Conservation (phyloP, 768 basidiomycete genomes). For the Polyporus arcularius region DNA sequence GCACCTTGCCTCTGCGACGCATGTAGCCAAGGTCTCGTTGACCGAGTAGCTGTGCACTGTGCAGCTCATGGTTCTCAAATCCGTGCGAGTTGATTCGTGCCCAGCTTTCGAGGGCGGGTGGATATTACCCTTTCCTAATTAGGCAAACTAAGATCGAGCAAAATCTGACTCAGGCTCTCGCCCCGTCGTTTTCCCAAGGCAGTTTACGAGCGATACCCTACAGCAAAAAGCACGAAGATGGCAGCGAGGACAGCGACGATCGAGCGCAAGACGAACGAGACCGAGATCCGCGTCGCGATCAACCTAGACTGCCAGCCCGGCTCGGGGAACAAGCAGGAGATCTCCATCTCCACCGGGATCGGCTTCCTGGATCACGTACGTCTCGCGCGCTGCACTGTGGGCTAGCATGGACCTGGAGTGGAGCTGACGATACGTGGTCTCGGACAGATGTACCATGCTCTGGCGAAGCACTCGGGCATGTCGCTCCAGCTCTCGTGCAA, state of each 20-base stretch:
- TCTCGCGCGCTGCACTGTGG: conserved; percentile 7
- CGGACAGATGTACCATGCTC: conserved; percentile 91
- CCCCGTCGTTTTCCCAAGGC: not conserved
- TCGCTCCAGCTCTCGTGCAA: conserved; percentile 88
- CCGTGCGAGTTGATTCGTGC: not conserved
- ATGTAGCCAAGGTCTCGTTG: too few relatives aligned
- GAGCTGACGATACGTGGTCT: not conserved
- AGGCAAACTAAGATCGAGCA: not conserved
- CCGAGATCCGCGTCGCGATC: conserved; percentile 80
- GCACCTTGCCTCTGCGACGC: too few relatives aligned
- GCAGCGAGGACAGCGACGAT: conserved; percentile 63
- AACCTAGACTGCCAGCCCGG: conserved; percentile 80
- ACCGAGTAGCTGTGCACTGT: too few relatives aligned
- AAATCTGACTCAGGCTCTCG: conserved; percentile 3
- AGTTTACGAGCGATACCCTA: not conserved
- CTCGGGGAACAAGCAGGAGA: conserved; percentile 62
- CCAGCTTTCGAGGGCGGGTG: not conserved
- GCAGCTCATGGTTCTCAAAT: too few relatives aligned
- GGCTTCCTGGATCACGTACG: conserved; percentile 98
- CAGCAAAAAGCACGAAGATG: conserved; percentile 27
- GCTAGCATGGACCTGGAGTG: not conserved
- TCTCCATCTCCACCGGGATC: conserved; percentile 89
- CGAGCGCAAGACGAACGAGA: conserved; percentile 88
- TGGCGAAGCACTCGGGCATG: conserved; percentile 96
- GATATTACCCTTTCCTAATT: not conserved